Base-by-base conservation (phyloP, 257 asterid species). In the Solanum dulcamara region DNA sequence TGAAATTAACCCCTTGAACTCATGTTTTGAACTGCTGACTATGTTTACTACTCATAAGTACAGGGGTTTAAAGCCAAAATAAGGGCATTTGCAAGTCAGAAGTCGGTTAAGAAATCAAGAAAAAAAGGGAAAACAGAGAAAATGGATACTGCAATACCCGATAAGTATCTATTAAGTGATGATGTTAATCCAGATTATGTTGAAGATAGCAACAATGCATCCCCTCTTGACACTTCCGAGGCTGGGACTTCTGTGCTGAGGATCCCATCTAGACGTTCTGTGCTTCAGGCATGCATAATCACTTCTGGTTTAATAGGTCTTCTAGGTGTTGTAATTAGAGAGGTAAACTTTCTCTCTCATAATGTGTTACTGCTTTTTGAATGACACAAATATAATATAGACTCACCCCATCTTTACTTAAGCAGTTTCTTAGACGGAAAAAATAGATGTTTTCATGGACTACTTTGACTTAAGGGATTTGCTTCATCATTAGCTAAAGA, bases 221-320 rank as follows among this genome's bases (percentile, higher is more conserved):
- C 84, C 22, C 70, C 84, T 84, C 80, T 83, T 50, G 86, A 51
- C 70, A 67, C n/a, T 51, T 59, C 71, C 33, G 91, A 91, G 82
- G 92, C 81, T 84, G 83, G 87, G 89, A 86, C 51, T 68, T 46
- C 87, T 35, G 28, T 4, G 14, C 74, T 84, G 46, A 22, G 40
- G 1, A 37, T 86, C 83, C 93, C 98, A 53, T 92, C 98, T 74
- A 88, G 98, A 85, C 83, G 77, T 86, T 91, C 90, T 87, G 99
- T 96, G 89, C 97, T 96, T 89, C 95, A 86, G 87, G 97, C 99
- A 22, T 96, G 99, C 91, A 87, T 90, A 4, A 53, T 91, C 83
- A 93, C 99, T 57, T 96, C 92, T 85, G 92, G 91, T 86, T 86
- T 88, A 4, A 94, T 96, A 17, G 93, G 90, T 57, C 92, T 89